phyloP scores from a whole-genome alignment of 2,329 filamentous ascomycete genomes.

The Parastagonospora avenae region DNA sequence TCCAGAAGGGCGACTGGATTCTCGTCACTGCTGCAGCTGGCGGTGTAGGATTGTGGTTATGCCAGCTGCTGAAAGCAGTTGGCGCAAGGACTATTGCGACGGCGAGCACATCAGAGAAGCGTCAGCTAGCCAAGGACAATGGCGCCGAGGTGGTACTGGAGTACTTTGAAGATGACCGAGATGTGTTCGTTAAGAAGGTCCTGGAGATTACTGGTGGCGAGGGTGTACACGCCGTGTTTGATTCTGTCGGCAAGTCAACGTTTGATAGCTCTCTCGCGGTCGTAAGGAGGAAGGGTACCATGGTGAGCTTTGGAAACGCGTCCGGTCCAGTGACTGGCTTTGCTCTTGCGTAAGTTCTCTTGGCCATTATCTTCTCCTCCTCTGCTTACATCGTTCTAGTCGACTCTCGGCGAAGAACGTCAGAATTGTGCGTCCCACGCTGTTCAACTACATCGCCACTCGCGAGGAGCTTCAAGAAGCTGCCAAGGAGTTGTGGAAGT shows the following conservation, averaged over 20 bases:
- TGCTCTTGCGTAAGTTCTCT: conserved; percentile 59
- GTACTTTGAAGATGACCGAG: conserved; percentile 62
- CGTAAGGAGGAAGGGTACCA: conserved; percentile 75
- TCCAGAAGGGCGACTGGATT: conserved; percentile 78
- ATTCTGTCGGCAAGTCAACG: conserved; percentile 83
- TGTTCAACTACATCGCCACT: conserved; percentile 68
- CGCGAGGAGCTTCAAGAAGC: conserved; percentile 73
- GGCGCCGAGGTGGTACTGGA: conserved; percentile 76
- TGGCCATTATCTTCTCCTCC: background rate
- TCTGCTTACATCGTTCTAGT: conserved; percentile 24
- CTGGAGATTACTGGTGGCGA: conserved; percentile 72
- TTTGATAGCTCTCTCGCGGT: conserved; percentile 79
- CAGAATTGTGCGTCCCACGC: conserved; percentile 73
- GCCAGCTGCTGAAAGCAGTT: conserved; percentile 72
- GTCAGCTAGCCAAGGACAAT: conserved; percentile 68
- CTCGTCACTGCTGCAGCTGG: conserved; percentile 87
- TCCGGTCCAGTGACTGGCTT: conserved; percentile 77
- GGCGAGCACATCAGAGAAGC: conserved; percentile 74
- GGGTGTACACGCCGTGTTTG: conserved; percentile 80
- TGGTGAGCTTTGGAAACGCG: conserved; percentile 83
- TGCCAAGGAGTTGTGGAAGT: conserved; percentile 71
- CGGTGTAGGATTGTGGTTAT: conserved; percentile 72
- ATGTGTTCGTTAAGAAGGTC: conserved; percentile 55
- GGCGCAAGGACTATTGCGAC: conserved; percentile 83
- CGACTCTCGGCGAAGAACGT: conserved; percentile 74